Conservation (phyloP, 2,329 filamentous ascomycete genomes). For the Colletotrichum tofieldiae region DNA sequence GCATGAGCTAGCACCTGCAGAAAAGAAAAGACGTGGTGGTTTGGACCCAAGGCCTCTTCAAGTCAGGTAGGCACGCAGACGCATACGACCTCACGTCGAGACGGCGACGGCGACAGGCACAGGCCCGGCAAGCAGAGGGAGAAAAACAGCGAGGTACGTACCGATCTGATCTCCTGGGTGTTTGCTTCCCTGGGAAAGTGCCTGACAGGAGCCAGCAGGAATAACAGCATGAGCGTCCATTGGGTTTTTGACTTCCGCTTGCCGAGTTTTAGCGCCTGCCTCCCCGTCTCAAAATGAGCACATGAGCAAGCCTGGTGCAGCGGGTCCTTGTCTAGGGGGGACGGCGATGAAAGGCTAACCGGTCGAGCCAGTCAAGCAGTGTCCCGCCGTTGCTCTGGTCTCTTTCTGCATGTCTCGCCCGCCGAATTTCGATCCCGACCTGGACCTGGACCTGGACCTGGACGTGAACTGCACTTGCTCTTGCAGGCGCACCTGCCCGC, state of each 20-base stretch:
- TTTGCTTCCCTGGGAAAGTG: slow-evolving; percentile 12
- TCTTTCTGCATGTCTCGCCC: slow-evolving; percentile 6
- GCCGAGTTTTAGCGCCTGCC: slow-evolving; percentile 58
- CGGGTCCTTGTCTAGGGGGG: slow-evolving; percentile 50
- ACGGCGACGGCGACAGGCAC: slow-evolving; percentile 9
- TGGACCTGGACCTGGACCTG: background rate
- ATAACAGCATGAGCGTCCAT: slow-evolving; percentile 24
- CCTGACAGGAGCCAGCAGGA: slow-evolving; percentile 13
- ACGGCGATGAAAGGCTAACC: slow-evolving; percentile 40
- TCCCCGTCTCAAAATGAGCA: slow-evolving; percentile 62
- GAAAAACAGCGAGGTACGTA: slow-evolving; percentile 11
- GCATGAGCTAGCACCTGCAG: background rate
- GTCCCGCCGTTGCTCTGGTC: slow-evolving; percentile 17
- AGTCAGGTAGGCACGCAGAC: slow-evolving; percentile 27
- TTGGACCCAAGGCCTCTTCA: background rate
- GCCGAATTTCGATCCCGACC: slow-evolving; percentile 6
- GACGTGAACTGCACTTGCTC: background rate
- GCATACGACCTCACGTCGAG: slow-evolving; percentile 10
- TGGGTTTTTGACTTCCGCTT: slow-evolving; percentile 52
- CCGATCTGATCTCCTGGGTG: slow-evolving; percentile 1
- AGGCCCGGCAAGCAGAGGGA: background rate
- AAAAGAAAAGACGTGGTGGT: background rate
- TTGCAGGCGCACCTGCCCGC: background rate
- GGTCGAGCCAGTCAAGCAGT: slow-evolving; percentile 28
- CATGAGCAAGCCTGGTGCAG: slow-evolving; percentile 63